A percentile compares a stretch with the other conserved stretches of the same genome.
Conservation (phyloP, 768 basidiomycete genomes). For the Hirschioporus abietinus region DNA sequence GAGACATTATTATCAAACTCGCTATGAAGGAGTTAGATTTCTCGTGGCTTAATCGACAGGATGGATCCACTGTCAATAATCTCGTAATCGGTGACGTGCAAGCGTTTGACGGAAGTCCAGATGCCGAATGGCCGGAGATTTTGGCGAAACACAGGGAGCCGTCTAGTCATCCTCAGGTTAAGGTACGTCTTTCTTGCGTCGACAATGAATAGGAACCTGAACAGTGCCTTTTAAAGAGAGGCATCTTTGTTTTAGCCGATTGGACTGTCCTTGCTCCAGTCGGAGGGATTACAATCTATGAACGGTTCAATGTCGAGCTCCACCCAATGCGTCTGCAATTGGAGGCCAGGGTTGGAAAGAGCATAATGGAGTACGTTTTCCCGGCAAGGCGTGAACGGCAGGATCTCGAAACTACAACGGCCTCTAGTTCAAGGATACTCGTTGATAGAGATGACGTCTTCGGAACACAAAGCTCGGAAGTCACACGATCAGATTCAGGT, state of each 20-base stretch:
- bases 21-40: conserved; percentile 76
- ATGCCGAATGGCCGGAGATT: conserved; percentile 85
- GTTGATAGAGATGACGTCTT: background rate
- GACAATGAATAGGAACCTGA: background rate
- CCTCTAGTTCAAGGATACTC: background rate
- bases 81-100: conserved; percentile 71
- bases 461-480: background rate
- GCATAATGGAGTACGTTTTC: conserved; percentile 89
- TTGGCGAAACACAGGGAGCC: conserved; percentile 72
- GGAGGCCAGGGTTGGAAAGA: conserved; percentile 73
- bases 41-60: conserved; percentile 80
- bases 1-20: conserved; percentile 76
- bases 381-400: conserved; percentile 32
- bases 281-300: conserved; percentile 88
- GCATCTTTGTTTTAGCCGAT: conserved; percentile 67
- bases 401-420: background rate
- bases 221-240: conserved; percentile 36
- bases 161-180: conserved; percentile 62
- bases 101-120: conserved; percentile 80
- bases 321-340: conserved; percentile 86
- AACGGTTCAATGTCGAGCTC: conserved; percentile 71
- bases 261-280: conserved; percentile 89
- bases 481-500: background rate
- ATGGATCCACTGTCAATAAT: conserved; percentile 79
- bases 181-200: conserved; percentile 37